phyloP scores from a whole-genome alignment of 495 filamentous ascomycete species.

The Hypoxylon intermedium region DNA sequence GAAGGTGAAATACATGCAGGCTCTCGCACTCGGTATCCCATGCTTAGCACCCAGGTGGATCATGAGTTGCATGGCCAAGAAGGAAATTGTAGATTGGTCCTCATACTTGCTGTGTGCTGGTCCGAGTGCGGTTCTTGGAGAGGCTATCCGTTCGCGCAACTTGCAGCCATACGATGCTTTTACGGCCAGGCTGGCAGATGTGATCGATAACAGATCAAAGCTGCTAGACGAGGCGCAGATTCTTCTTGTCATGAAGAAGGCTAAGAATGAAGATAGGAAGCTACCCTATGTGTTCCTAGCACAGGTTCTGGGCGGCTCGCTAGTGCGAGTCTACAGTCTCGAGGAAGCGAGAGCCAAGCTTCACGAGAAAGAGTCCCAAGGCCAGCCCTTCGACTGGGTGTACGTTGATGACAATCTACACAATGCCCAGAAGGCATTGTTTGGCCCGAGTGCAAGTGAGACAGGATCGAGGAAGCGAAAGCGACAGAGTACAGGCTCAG shows the following conservation, averaged over 20 bases:
- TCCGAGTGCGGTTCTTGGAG: constrained; percentile 75
- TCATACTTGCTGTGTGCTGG: constrained; percentile 88
- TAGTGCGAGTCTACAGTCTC: constrained; percentile 69
- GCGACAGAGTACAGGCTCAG: constrained; percentile 46
- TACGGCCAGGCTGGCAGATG: constrained; percentile 61
- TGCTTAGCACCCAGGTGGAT: constrained; percentile 85
- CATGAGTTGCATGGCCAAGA: constrained; percentile 68
- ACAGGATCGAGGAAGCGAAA: constrained; percentile 51
- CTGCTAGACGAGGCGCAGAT: constrained; percentile 72
- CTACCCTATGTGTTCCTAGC: constrained; percentile 72
- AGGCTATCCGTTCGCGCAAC: constrained; percentile 76
- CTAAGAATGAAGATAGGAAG: constrained; percentile 66
- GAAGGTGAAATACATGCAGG: constrained; percentile 94
- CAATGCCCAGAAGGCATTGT: constrained; percentile 34
- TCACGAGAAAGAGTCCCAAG: constrained; percentile 55
- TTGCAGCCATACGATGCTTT: constrained; percentile 65
- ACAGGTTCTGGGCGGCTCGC: constrained; percentile 74
- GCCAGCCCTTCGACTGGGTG: constrained; percentile 74
- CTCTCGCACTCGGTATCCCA: constrained; percentile 86
- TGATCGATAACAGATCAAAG: constrained; percentile 63
- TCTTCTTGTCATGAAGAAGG: constrained; percentile 75
- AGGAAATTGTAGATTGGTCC: constrained; percentile 71
- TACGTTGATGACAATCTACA: constrained; percentile 68
- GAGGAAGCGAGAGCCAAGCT: constrained; percentile 66
- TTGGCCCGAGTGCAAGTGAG: constrained; percentile 34